A percentile compares a stretch with the other conserved stretches of the same genome.
Evolutionary conservation across 352 stramenopile species (phyloP).

Genomic region (Phytophthora pini): DNA sequence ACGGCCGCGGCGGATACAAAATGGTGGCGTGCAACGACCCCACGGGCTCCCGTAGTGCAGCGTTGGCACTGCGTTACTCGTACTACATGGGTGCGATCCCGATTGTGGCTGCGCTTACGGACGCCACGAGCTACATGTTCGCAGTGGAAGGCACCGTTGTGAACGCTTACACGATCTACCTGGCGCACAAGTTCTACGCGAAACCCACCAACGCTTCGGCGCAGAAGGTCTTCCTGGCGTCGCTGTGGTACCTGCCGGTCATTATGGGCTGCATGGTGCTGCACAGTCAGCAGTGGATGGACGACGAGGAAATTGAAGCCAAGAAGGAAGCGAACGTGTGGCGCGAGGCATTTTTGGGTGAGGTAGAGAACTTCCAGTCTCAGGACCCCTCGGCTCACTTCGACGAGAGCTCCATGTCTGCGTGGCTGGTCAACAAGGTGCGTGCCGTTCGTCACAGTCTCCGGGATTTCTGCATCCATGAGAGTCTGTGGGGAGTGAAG

Average conservation of each 20-base stretch:
- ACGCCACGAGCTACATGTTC: constrained; percentile 99
- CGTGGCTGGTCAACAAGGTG: constrained; percentile 70
- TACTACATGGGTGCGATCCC: constrained; percentile 95
- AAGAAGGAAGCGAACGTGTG: constrained; percentile 66
- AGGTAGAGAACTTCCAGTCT: constrained; percentile 71
- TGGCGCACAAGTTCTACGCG: constrained; percentile 95
- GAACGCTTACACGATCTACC: constrained; percentile 96
- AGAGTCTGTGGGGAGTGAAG: constrained; percentile 85
- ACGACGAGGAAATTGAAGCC: constrained; percentile 68
- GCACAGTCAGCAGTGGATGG: constrained; percentile 93
- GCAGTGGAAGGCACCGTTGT: constrained; percentile 95
- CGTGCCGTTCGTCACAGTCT: constrained; percentile 68
- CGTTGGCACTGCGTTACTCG: constrained; percentile 95
- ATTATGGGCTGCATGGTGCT: constrained; percentile 98
- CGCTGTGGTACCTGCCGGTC: constrained; percentile 98
- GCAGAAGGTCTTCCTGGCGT: constrained; percentile 97
- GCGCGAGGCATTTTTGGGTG: constrained; percentile 77
- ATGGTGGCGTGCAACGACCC: constrained; percentile 96
- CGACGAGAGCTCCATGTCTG: constrained; percentile 65
- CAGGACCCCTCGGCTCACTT: constrained; percentile 37
- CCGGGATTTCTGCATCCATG: constrained; percentile 86
- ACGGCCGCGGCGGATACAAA: constrained; percentile 92
- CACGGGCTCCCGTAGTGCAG: constrained; percentile 92
- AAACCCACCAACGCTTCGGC: constrained; percentile 96
- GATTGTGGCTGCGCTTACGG: constrained; percentile 89